Base-by-base conservation (phyloP, 1,139 yeast species). In the Magnusiomyces clavatus region DNA sequence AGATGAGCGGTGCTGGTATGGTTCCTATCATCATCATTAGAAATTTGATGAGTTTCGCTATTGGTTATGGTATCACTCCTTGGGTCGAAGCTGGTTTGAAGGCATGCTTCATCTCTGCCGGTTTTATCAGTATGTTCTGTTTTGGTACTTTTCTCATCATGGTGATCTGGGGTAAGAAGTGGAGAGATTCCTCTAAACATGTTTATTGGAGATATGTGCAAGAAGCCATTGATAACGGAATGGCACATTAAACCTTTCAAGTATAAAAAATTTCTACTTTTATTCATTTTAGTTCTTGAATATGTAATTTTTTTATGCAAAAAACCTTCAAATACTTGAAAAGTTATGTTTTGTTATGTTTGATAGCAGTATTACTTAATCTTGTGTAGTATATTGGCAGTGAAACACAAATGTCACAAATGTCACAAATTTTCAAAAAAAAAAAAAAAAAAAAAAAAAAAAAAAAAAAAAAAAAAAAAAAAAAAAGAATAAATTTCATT, bases 1-100 rank as follows among this genome's bases (percentile, higher is more conserved):
- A 70, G 45, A 69, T 81, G 66, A 77, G 80, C 13, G 74, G 78
- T 51, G 80, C 77, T 54, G 74, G 77, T 12, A 69, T 81, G 61
- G 82, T 77, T 13, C 67, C 76, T 39, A 60, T 66, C 46, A 66
- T 67, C 47, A 51, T 68, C 35, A 59, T 65, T 49, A 58, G 65
- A 36, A 62, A 64, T 48, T 74, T 57, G 66, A 47, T 77, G 70
- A 74, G 77, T 29, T 77, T 76, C 60, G 79, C 73, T 1, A 69
- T 75, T 63, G 72, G 72, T 51, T 77, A 77, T 53, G 80, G 77
- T 41, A 69, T 77, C 56, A 76, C 79, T 1, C 76, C 77, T 19
- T 77, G 78, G 75, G 68, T 76, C 40, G 60, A 56, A 14, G n/a
- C n/a, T n/a, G 81, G 80, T 1, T 61, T 67, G 49, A 76, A 74